Evolutionary conservation across 345 rosid genomes (phyloP).

Genomic region (Euphorbia peplus): DNA sequence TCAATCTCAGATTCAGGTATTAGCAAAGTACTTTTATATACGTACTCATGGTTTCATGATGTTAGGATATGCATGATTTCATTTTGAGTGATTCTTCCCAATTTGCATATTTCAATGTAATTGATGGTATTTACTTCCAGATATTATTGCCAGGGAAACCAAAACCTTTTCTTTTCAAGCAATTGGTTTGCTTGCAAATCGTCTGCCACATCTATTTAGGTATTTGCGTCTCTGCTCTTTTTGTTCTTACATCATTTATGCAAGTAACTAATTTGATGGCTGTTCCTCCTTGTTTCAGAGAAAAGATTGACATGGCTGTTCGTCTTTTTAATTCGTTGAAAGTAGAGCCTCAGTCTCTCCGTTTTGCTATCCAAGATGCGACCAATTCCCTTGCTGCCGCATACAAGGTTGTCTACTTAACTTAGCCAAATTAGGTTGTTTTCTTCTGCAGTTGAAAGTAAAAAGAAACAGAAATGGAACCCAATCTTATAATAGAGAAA

Average conservation of each 20-base stretch:
- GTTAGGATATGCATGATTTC: constrained; percentile 2
- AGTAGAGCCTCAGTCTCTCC: constrained; percentile 66
- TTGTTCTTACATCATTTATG: constrained; percentile 19
- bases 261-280: constrained; percentile 11
- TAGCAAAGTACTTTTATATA: constrained; percentile 8
- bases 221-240: constrained; percentile 23
- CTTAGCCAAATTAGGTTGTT: not conserved
- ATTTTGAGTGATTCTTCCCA: constrained; percentile 10
- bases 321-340: constrained; percentile 88
- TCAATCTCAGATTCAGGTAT: constrained; percentile 71
- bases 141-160: constrained; percentile 66
- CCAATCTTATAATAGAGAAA: no score
- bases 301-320: constrained; percentile 83
- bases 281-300: constrained; percentile 45
- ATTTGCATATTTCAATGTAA: constrained; percentile 17
- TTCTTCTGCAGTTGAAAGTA: not conserved
- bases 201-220: constrained; percentile 93
- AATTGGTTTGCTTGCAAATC: constrained; percentile 85
- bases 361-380: constrained; percentile 79
- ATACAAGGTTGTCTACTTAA: constrained; percentile 54
- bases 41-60: not conserved
- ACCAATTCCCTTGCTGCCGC: constrained; percentile 75
- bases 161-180: constrained; percentile 84
- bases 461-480: no score
- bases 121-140: constrained; percentile 33